These are phyloP conservation scores for Pyracantha coccinea DNA, from an alignment of 331 rosid genomes.

Conservation along the genomic window DNA sequence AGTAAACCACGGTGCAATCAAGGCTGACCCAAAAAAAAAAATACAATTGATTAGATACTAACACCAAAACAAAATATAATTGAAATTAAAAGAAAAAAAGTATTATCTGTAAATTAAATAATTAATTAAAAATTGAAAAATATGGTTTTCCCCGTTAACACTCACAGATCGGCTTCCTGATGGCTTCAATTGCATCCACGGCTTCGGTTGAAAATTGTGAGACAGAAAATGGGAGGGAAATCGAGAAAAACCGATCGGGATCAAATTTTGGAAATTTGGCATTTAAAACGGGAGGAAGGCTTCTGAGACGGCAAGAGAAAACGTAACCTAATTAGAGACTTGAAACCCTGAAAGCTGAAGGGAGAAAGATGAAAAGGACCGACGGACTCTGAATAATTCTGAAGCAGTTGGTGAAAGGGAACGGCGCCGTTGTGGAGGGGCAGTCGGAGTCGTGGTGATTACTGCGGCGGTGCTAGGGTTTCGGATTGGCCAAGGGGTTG, in stretches of 20 bases:
- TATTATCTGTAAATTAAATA: not conserved
- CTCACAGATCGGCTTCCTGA: not conserved
- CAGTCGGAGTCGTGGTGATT: not conserved
- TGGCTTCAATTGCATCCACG: not conserved
- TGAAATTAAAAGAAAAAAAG: not conserved
- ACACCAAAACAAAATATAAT: not conserved
- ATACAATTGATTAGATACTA: not conserved
- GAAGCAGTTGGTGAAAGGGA: not conserved
- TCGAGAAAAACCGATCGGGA: not conserved
- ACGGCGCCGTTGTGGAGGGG: not conserved
- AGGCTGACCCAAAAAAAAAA: not conserved
- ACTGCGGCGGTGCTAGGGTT: not conserved
- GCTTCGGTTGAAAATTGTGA: not conserved
- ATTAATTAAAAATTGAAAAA: not conserved
- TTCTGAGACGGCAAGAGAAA: not conserved
- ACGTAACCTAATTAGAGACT: not conserved
- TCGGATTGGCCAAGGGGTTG: not conserved
- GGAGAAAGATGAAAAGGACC: not conserved
- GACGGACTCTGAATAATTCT: not conserved
- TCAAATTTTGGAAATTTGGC: not conserved
- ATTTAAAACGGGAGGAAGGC: not conserved
- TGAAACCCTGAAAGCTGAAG: not conserved
- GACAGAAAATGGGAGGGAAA: not conserved
- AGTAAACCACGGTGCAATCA: not conserved
- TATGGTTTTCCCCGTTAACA: not conserved